These are phyloP conservation scores for Apophysomyces ossiformis DNA, from an alignment of 371 early-diverging fungal genomes.

Conservation along the genomic window DNA sequence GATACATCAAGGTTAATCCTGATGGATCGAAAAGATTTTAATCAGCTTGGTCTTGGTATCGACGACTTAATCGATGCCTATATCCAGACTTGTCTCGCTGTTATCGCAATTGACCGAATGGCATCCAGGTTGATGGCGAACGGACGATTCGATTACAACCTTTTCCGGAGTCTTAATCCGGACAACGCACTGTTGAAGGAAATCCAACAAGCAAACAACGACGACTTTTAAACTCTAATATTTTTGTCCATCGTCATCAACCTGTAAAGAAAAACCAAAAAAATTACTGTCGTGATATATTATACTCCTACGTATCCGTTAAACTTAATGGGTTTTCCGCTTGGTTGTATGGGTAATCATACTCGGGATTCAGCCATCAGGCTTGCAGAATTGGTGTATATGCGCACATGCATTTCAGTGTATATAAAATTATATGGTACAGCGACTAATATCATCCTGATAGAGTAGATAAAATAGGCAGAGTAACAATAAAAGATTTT, in stretches of 20 bases:
- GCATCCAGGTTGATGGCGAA: conserved; percentile 71
- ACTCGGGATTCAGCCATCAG: too few relatives aligned
- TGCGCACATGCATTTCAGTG: too few relatives aligned
- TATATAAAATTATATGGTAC: too few relatives aligned
- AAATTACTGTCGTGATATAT: background rate
- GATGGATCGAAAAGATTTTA: conserved; percentile 95
- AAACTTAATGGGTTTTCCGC: too few relatives aligned
- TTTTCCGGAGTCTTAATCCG: conserved; percentile 88
- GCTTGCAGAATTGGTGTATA: too few relatives aligned
- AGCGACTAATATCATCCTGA: too few relatives aligned
- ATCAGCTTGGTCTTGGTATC: conserved; percentile 87
- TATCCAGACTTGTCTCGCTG: conserved; percentile 88
- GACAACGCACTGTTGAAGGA: conserved; percentile 82
- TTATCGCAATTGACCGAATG: conserved; percentile 93
- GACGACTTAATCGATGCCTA: conserved; percentile 94
- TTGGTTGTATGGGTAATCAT: too few relatives aligned
- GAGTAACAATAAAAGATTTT: too few relatives aligned
- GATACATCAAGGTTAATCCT: conserved; percentile 84
- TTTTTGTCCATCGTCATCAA: background rate
- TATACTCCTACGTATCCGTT: too few relatives aligned
- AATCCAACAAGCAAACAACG: conserved; percentile 59
- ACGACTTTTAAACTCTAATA: conserved; percentile 30
- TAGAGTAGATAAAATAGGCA: too few relatives aligned
- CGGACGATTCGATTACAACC: conserved; percentile 74
- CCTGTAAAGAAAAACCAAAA: background rate